A percentile compares a stretch with the other conserved stretches of the same genome.
Conservation (phyloP, 805 yeast species). For the Zygosaccharomyces gambellarensis region DNA sequence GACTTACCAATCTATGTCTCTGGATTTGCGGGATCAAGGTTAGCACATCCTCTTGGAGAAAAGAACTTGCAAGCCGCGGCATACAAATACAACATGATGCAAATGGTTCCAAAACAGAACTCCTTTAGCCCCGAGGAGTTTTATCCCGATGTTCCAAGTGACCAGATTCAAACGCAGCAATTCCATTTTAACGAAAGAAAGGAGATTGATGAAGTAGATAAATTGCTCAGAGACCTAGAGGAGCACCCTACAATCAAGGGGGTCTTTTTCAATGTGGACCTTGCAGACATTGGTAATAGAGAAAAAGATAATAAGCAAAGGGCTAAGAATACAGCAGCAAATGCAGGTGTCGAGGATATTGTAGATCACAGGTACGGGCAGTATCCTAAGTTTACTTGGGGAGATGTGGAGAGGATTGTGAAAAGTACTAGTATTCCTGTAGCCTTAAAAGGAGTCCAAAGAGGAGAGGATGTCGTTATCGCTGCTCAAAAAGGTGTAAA, state of each 20-base stretch:
- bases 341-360: constrained; percentile 9
- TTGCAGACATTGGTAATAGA: constrained; percentile 49
- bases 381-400: constrained; percentile 33
- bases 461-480: constrained; percentile 58
- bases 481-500: constrained; percentile 57
- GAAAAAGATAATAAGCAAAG: constrained; percentile 44
- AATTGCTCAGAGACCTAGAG: constrained; percentile 30
- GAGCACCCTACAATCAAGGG: constrained; percentile 40
- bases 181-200: constrained; percentile 41
- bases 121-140: constrained; percentile 42
- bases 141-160: constrained; percentile 29
- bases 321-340: constrained; percentile 13
- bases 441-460: constrained; percentile 59
- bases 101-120: constrained; percentile 45
- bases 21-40: constrained; percentile 41
- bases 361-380: constrained; percentile 12
- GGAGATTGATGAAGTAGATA: not conserved
- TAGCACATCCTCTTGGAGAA: constrained; percentile 44
- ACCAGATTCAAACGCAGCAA: constrained; percentile 45
- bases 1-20: constrained; percentile 45
- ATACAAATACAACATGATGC: constrained; percentile 37
- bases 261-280: constrained; percentile 51
- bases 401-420: constrained; percentile 29
- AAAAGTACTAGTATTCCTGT: constrained; percentile 41
- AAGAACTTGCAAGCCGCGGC: constrained; percentile 17